These are phyloP conservation scores for Aurantiochytrium sp. DNA, from an alignment of 108 stramenopile species.

Conservation along the genomic window DNA sequence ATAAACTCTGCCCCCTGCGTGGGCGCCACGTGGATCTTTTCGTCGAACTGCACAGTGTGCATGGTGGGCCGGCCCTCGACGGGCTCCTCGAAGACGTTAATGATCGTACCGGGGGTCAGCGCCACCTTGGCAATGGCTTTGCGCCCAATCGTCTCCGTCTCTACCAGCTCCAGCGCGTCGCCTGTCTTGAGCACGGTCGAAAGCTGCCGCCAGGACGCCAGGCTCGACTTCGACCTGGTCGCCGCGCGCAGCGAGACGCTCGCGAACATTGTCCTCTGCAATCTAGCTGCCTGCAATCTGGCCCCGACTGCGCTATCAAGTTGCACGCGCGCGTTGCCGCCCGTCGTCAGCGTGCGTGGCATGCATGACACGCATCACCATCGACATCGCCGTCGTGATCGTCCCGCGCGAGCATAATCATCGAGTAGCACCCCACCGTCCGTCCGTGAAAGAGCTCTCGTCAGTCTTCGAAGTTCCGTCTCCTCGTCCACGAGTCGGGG, in stretches of 20 bases:
- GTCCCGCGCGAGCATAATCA: too few relatives aligned
- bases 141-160: not conserved
- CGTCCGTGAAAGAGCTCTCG: too few relatives aligned
- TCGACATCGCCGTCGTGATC: too few relatives aligned
- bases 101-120: not conserved
- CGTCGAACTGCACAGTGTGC: conserved; percentile 4
- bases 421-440: too few relatives aligned
- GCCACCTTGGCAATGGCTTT: conserved; percentile 21
- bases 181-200: not conserved
- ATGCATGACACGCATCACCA: too few relatives aligned
- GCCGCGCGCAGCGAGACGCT: not conserved
- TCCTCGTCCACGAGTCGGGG: too few relatives aligned
- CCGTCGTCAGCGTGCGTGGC: too few relatives aligned
- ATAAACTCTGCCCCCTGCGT: not conserved
- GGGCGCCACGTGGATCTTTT: not conserved
- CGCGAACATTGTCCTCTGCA: too few relatives aligned
- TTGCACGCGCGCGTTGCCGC: too few relatives aligned
- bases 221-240: not conserved
- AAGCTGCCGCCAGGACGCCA: not conserved
- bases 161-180: not conserved
- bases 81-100: not conserved
- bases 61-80: conserved; percentile 16
- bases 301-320: too few relatives aligned
- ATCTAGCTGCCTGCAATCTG: too few relatives aligned
- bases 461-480: too few relatives aligned